These are phyloP conservation scores for Ceraceosorus bombacis DNA, from an alignment of 1,284 basidiomycete species.

Conservation along the genomic window DNA sequence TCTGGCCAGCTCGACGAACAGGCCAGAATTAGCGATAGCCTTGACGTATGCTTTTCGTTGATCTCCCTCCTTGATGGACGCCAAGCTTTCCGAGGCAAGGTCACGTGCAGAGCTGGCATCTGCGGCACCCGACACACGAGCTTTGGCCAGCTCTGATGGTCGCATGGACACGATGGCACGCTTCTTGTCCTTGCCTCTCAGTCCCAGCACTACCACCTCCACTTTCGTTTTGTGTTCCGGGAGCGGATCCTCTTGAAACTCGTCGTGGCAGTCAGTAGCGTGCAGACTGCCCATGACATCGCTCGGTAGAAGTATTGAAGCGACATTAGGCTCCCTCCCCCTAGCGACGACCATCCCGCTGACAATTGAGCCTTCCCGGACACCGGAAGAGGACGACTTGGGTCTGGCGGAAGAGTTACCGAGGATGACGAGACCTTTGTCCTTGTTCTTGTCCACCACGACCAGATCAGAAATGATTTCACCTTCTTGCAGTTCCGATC, in stretches of 20 bases:
- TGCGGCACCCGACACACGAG: conserved; percentile 37
- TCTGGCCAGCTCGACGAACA: conserved; percentile 82
- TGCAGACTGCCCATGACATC: conserved; percentile 28
- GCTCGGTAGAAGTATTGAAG: conserved; percentile 20
- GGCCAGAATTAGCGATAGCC: conserved; percentile 67
- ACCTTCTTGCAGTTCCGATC: conserved; percentile 61
- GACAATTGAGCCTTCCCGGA: conserved; percentile 21
- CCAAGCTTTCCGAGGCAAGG: conserved; percentile 60
- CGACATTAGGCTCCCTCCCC: conserved; percentile 26
- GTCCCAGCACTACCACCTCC: conserved; percentile 60
- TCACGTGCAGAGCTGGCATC: conserved; percentile 53
- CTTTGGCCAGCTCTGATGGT: conserved; percentile 60
- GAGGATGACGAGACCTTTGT: conserved; percentile 72
- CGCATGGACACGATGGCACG: conserved; percentile 72
- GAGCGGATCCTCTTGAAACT: conserved; percentile 60
- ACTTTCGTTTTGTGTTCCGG: conserved; percentile 63
- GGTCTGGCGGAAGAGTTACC: conserved; percentile 10
- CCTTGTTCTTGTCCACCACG: conserved; percentile 80
- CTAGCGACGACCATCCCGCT: conserved; percentile 23
- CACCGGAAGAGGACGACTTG: background rate
- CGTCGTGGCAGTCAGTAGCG: conserved; percentile 67
- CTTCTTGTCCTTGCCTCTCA: conserved; percentile 43
- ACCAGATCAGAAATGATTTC: conserved; percentile 70
- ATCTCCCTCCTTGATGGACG: conserved; percentile 63
- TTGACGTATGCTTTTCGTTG: conserved; percentile 78